These are phyloP conservation scores for Quercus dentata DNA, from an alignment of 306 rosid species.

Conservation along the genomic window DNA sequence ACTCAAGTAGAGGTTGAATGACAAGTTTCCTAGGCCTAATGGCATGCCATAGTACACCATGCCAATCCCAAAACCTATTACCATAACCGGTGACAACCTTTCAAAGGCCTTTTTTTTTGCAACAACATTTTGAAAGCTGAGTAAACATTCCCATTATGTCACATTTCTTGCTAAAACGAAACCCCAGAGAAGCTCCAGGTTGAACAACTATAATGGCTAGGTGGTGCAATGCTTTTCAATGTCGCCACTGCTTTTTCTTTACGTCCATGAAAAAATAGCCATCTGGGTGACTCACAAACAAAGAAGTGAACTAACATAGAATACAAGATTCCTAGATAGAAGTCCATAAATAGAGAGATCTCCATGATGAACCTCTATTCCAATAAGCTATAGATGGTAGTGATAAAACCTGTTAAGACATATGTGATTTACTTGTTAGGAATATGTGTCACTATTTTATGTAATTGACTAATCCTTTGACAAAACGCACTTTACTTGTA, in stretches of 20 bases:
- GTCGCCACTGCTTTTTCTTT: conserved; percentile 45
- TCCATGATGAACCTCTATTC: conserved; percentile 40
- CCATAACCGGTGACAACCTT: conserved; percentile 29
- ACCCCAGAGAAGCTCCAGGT: conserved; percentile 24
- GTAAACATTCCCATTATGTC: conserved; percentile 24
- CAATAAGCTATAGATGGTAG: conserved; percentile 49
- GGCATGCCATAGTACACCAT: conserved; percentile 71
- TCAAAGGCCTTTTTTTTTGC: conserved; percentile 35
- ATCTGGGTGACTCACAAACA: conserved; percentile 60
- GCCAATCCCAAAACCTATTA: conserved; percentile 43
- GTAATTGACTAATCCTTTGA: too few relatives aligned
- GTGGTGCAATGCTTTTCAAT: conserved; percentile 20
- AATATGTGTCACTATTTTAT: too few relatives aligned
- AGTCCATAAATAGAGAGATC: conserved; percentile 48
- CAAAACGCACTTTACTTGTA: too few relatives aligned
- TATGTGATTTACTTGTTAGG: too few relatives aligned
- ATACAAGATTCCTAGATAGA: conserved; percentile 45
- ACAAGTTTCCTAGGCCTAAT: conserved; percentile 42
- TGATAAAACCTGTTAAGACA: conserved; percentile 25
- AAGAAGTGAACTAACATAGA: conserved; percentile 17
- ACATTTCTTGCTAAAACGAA: conserved; percentile 13
- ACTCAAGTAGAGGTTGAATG: conserved; percentile 49
- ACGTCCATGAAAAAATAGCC: conserved; percentile 54
- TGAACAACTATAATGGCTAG: neutral
- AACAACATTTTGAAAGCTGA: conserved; percentile 31